Conservation (phyloP, 441 rosid species). For the Arabidopsis lyrata region DNA sequence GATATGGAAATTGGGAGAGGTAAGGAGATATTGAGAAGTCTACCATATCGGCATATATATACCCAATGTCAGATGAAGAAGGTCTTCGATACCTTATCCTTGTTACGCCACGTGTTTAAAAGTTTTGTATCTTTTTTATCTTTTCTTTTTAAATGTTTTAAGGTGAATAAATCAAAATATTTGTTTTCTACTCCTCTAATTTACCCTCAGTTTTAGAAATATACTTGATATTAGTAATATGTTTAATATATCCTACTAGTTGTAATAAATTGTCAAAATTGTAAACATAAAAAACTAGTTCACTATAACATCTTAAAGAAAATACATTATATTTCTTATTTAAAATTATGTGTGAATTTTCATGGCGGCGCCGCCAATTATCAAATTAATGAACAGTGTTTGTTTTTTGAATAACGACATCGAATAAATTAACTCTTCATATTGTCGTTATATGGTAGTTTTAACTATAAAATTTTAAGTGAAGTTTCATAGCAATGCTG, state of each 20-base stretch:
- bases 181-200: not conserved
- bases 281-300: not conserved
- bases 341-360: not conserved
- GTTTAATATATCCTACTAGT: not conserved
- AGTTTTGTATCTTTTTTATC: not conserved
- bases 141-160: not conserved
- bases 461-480: not conserved
- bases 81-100: not conserved
- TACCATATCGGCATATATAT: constrained; percentile 15
- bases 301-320: not conserved
- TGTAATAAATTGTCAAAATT: not conserved
- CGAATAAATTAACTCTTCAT: not conserved
- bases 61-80: not conserved
- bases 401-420: not conserved
- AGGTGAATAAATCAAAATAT: not conserved
- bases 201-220: not conserved
- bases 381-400: not conserved
- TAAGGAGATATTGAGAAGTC: not conserved
- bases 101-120: constrained; percentile 6
- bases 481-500: not conserved
- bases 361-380: not conserved
- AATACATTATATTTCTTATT: not conserved
- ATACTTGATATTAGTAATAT: not conserved
- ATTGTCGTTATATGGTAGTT: not conserved
- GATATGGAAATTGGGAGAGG: not conserved